Evolutionary conservation across 345 rosid species (phyloP).

Genomic region (Salix brachista): DNA sequence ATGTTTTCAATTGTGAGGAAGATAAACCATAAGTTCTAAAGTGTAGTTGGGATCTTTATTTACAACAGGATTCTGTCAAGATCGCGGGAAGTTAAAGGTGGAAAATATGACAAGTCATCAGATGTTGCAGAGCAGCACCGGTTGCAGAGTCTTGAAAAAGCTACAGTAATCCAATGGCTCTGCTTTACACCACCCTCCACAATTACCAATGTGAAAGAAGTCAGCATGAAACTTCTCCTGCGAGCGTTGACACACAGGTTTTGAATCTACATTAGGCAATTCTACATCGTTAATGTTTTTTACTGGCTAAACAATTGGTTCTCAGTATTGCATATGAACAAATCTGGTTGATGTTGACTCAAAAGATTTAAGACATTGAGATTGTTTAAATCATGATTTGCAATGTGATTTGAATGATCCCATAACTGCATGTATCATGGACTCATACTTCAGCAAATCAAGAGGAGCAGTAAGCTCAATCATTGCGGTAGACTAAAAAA

Average conservation of each 20-base stretch:
- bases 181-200: conserved; percentile 97
- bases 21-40: neutral
- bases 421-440: too few relatives aligned
- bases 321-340: neutral
- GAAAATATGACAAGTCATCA: conserved; percentile 67
- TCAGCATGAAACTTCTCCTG: conserved; percentile 66
- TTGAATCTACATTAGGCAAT: neutral
- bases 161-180: conserved; percentile 91
- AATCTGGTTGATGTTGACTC: too few relatives aligned
- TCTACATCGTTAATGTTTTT: neutral
- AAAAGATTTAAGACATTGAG: too few relatives aligned
- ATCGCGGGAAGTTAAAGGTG: conserved; percentile 76
- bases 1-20: conserved; percentile 6
- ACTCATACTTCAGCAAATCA: too few relatives aligned
- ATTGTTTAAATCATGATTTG: too few relatives aligned
- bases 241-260: conserved; percentile 83
- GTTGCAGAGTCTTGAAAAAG: conserved; percentile 89
- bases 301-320: neutral
- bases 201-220: conserved; percentile 55
- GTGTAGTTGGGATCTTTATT: neutral
- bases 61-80: conserved; percentile 74
- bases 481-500: too few relatives aligned
- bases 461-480: too few relatives aligned
- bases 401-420: too few relatives aligned
- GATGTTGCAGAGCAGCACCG: conserved; percentile 94